Base-by-base conservation (phyloP, 2,329 filamentous ascomycete genomes). In the Huntiella abstrusa region DNA sequence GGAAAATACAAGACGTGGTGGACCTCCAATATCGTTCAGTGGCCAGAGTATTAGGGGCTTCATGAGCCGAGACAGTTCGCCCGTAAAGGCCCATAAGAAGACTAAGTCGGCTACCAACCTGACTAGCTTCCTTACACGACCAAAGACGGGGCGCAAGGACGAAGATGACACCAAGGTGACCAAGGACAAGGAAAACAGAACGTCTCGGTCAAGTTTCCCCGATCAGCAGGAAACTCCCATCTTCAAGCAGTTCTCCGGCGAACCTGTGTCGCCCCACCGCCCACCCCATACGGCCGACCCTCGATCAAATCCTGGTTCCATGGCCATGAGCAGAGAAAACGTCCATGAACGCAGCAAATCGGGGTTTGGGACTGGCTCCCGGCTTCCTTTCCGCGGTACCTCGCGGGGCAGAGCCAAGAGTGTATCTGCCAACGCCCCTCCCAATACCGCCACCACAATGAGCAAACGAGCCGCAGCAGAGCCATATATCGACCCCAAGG, bases 81-180 rank as follows among this genome's bases (percentile, higher is more conserved):
- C 70, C 8, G 68, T 68, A 49, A 82, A 80, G 56, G 36, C 22
- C 15, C 74, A 75, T 19, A 80, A 80, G 57, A 92, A 88, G 65
- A 73, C 73, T 34, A 93, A 88, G 60, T 93, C 87, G 0, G 73
- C 82, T 3, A 82, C 82, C 32, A 92, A 86, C 58, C 68, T 96
- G n/a, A 75, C 76, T 1, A 76, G 71, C 4, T 71, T 95, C 46
- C 71, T 94, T 44, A 77, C 76, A 48, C 78, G 80, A 48, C 75
- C 77, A 49, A 85, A 80, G 58, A 85, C 83, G 7, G 69, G 77
- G 45, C 83, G 78, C 56, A 79, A 75, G 52, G 49, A 49, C 19
- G 48, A 49, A 33, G 44, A 49, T 22, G 39, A 46, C 16, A 41
- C 39, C 3, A 28, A 37, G n/a, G 41, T 49, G 16, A 35, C 17